These are phyloP conservation scores for Diaporthe australafricana DNA, from an alignment of 2,329 filamentous ascomycete species.

Conservation along the genomic window DNA sequence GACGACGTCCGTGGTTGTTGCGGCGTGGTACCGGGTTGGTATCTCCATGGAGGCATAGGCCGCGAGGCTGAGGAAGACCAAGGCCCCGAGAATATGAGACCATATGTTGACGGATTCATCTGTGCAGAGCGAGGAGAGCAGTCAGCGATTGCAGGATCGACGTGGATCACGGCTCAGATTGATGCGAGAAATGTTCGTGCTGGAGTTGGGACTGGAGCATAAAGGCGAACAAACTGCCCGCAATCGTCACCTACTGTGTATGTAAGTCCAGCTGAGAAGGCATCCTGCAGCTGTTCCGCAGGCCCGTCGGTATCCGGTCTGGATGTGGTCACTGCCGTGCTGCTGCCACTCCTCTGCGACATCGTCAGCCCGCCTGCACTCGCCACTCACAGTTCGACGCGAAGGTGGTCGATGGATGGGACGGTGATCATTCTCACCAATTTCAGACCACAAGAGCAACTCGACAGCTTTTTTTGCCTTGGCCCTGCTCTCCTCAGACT, in stretches of 20 bases:
- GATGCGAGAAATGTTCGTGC: too few species aligned
- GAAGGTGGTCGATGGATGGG: neutral
- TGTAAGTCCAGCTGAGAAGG: conserved; percentile 42
- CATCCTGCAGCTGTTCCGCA: conserved; percentile 42
- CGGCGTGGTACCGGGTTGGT: conserved; percentile 49
- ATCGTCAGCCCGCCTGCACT: neutral
- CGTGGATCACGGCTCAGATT: neutral
- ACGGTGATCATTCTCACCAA: neutral
- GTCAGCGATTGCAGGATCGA: neutral
- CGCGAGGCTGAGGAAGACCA: conserved; percentile 53
- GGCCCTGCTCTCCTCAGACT: neutral
- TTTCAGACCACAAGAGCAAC: conserved; percentile 21
- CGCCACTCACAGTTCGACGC: neutral
- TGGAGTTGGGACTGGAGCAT: too few species aligned
- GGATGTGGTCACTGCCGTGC: conserved; percentile 51
- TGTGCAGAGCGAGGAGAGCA: neutral
- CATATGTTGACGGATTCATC: conserved; percentile 56
- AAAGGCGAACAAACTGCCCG: neutral
- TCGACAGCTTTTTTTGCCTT: neutral
- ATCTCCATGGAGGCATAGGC: conserved; percentile 51
- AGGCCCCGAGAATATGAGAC: conserved; percentile 56
- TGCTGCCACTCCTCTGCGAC: conserved; percentile 35
- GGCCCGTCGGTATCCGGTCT: conserved; percentile 47
- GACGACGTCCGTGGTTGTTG: conserved; percentile 51
- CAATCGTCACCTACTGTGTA: conserved; percentile 40